These are phyloP conservation scores for Cadophora luteo-olivacea DNA, from an alignment of 2,329 filamentous ascomycete species.

Conservation along the genomic window DNA sequence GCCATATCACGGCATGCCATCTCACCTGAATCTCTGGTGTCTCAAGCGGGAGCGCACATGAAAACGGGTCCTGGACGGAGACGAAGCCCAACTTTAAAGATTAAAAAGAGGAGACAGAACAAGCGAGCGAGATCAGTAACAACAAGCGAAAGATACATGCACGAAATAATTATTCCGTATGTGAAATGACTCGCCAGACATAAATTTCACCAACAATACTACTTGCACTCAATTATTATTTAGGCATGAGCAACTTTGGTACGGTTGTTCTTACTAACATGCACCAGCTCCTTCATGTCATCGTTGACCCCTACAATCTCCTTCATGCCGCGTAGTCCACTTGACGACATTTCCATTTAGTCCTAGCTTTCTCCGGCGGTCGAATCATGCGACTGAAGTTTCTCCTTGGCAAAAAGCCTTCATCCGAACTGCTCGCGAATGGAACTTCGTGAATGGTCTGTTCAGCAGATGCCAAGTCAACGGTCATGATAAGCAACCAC, in stretches of 20 bases:
- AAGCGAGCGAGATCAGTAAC: neutral
- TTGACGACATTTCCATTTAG: neutral
- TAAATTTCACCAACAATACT: neutral
- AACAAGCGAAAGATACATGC: neutral
- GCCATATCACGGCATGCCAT: neutral
- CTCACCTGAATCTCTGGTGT: neutral
- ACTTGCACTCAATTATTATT: too few species aligned
- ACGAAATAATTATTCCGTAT: constrained; percentile 5
- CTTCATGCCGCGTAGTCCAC: neutral
- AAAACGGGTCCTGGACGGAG: neutral
- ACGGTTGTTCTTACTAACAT: neutral
- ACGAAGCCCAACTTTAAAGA: too few species aligned
- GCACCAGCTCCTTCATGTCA: neutral
- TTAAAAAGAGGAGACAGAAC: neutral
- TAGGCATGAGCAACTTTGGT: neutral
- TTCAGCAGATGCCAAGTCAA: constrained; percentile 11
- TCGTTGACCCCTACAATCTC: constrained; percentile 9
- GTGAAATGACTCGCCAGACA: neutral
- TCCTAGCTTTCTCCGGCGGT: neutral
- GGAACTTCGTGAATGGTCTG: neutral
- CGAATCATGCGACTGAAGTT: constrained; percentile 10
- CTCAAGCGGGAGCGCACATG: neutral
- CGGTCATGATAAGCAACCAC: constrained; percentile 15
- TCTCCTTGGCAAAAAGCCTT: constrained; percentile 11
- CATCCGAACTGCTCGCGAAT: neutral